phyloP scores from a whole-genome alignment of 345 rosid species.

The Kernera saxatilis region DNA sequence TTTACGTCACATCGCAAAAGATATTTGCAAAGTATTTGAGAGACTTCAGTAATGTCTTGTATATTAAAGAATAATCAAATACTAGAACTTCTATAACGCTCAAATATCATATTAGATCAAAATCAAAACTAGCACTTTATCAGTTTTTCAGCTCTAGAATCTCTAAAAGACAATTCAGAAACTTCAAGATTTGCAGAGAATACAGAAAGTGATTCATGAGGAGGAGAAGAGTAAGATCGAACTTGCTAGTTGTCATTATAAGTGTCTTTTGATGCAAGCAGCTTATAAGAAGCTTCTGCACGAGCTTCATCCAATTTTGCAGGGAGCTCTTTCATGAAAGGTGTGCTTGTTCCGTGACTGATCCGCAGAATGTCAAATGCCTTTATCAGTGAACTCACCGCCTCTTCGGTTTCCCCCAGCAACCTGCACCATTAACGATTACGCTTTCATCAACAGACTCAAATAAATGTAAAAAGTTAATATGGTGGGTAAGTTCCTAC shows the following conservation, averaged over 20 bases:
- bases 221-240: not conserved
- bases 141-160: not conserved
- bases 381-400: conserved; percentile 53
- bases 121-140: not conserved
- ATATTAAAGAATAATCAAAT: too few species aligned
- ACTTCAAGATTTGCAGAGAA: not conserved
- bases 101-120: not conserved
- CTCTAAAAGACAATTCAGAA: not conserved
- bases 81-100: too few species aligned
- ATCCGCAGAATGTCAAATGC: conserved; percentile 57
- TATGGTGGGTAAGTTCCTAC: not conserved
- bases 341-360: conserved; percentile 62
- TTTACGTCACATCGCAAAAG: too few species aligned
- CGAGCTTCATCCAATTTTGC: conserved; percentile 80
- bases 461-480: not conserved
- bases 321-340: conserved; percentile 67
- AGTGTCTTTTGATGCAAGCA: conserved; percentile 9
- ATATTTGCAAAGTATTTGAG: too few species aligned
- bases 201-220: not conserved
- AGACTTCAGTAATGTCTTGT: too few species aligned
- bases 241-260: conserved; percentile 31
- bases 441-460: not conserved
- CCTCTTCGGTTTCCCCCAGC: conserved; percentile 54
- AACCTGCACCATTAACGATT: conserved; percentile 44
- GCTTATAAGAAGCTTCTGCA: conserved; percentile 70